Conservation (phyloP, 768 basidiomycete species). For the Xerocomus spinulosus region DNA sequence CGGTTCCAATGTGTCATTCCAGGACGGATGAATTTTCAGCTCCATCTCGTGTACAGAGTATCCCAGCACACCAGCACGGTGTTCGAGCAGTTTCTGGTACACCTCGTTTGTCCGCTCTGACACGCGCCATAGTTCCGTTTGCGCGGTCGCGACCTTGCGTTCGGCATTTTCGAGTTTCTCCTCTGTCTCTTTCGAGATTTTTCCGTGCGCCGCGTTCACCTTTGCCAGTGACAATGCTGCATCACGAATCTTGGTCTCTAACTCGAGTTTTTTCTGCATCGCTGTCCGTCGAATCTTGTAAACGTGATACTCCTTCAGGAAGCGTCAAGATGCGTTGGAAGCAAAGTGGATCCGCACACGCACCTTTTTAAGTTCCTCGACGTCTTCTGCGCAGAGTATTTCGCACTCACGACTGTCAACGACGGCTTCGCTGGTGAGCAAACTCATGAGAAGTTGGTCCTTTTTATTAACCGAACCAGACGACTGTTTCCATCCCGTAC, state of each 20-base stretch:
- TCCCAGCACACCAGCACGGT: conserved; percentile 78
- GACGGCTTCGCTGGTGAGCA: conserved; percentile 89
- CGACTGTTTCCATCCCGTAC: conserved; percentile 37
- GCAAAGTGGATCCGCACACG: conserved; percentile 23
- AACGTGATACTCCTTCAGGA: conserved; percentile 64
- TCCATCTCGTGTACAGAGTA: conserved; percentile 66
- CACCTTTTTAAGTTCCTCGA: conserved; percentile 69
- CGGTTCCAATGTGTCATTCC: conserved; percentile 30
- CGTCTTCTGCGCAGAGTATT: conserved; percentile 69
- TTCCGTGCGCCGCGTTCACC: conserved; percentile 55
- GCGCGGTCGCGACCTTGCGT: conserved; percentile 61
- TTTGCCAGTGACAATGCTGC: conserved; percentile 72
- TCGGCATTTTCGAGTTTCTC: conserved; percentile 74
- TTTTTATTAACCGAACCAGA: conserved; percentile 51
- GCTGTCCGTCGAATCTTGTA: conserved; percentile 63
- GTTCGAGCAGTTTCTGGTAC: conserved; percentile 64
- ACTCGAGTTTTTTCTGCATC: conserved; percentile 65
- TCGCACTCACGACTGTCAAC: conserved; percentile 85
- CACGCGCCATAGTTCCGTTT: conserved; percentile 67
- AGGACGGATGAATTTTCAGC: conserved; percentile 38
- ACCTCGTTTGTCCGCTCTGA: conserved; percentile 63
- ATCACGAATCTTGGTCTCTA: conserved; percentile 86
- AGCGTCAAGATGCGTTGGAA: not conserved
- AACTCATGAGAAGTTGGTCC: conserved; percentile 83
- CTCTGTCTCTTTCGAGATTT: conserved; percentile 56